Evolutionary conservation across 192 early-diverging fungal species (phyloP).

Genomic region (Chytriomyces hyalinus): DNA sequence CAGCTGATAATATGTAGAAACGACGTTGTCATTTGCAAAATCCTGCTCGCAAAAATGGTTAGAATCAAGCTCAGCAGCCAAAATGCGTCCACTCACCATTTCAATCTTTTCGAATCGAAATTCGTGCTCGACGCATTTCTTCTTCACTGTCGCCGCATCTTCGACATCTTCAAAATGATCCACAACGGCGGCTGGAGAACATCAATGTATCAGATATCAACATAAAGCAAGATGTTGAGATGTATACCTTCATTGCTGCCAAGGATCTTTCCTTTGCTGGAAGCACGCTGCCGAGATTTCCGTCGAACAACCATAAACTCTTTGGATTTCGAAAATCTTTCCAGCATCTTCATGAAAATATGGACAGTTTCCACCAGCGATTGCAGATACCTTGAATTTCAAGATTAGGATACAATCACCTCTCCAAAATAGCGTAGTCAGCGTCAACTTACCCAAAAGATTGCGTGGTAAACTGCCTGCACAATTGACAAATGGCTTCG

Average conservation of each 20-base stretch:
- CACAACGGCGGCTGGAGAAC: not conserved
- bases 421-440: not conserved
- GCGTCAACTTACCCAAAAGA: slow-evolving; percentile 2
- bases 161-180: slow-evolving; percentile 4
- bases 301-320: slow-evolving; percentile 51
- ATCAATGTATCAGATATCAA: too few species aligned
- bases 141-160: slow-evolving; percentile 40
- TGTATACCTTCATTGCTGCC: not conserved
- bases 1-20: too few species aligned
- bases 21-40: too few species aligned
- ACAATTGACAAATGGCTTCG: slow-evolving; percentile 63
- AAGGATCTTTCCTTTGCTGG: not conserved
- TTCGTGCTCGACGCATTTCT: slow-evolving; percentile 51
- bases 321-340: slow-evolving; percentile 62
- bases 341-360: slow-evolving; percentile 66
- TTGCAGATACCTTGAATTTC: slow-evolving; percentile 59
- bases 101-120: slow-evolving; percentile 59
- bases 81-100: slow-evolving; percentile 36
- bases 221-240: not conserved
- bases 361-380: slow-evolving; percentile 61
- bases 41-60: too few species aligned
- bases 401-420: not conserved
- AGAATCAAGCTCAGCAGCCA: not conserved
- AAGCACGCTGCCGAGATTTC: slow-evolving; percentile 9
- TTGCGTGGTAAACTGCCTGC: slow-evolving; percentile 50